Conservation (phyloP, 495 filamentous ascomycete genomes). For the Tetracladium setigerum region DNA sequence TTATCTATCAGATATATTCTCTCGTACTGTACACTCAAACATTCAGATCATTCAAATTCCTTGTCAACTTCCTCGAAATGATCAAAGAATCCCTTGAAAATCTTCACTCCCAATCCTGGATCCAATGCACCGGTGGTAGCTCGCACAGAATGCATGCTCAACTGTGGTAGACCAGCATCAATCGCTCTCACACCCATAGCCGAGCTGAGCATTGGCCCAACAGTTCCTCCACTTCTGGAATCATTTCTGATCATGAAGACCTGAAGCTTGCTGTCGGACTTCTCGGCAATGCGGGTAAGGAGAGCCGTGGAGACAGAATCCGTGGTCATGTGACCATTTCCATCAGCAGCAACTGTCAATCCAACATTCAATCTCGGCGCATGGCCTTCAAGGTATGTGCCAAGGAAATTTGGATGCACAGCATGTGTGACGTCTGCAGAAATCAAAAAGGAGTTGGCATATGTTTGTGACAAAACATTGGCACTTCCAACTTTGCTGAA, state of each 20-base stretch:
- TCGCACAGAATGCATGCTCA: slow-evolving; percentile 91
- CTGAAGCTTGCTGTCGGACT: slow-evolving; percentile 63
- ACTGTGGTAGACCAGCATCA: slow-evolving; percentile 85
- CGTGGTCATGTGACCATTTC: slow-evolving; percentile 88
- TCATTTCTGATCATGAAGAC: slow-evolving; percentile 96
- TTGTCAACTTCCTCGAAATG: slow-evolving; percentile 79
- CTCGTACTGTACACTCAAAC: slow-evolving; percentile 16
- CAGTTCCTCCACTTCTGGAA: slow-evolving; percentile 77
- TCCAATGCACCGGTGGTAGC: slow-evolving; percentile 84
- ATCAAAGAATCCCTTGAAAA: slow-evolving; percentile 88
- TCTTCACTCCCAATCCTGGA: slow-evolving; percentile 78
- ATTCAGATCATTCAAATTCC: slow-evolving; percentile 53
- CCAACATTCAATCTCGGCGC: slow-evolving; percentile 86
- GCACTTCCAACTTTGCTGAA: slow-evolving; percentile 48
- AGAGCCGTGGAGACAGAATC: slow-evolving; percentile 75
- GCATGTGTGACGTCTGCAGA: slow-evolving; percentile 93
- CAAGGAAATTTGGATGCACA: slow-evolving; percentile 86
- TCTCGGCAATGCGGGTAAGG: slow-evolving; percentile 64
- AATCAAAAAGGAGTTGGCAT: slow-evolving; percentile 87
- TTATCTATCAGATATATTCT: not conserved
- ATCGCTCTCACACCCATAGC: slow-evolving; percentile 78
- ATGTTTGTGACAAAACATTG: slow-evolving; percentile 71
- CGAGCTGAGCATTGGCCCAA: slow-evolving; percentile 84
- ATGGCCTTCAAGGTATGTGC: slow-evolving; percentile 75
- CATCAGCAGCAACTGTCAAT: slow-evolving; percentile 74